Conservation (phyloP, 176 grass and related monocot species). For the Phyllostachys edulis region DNA sequence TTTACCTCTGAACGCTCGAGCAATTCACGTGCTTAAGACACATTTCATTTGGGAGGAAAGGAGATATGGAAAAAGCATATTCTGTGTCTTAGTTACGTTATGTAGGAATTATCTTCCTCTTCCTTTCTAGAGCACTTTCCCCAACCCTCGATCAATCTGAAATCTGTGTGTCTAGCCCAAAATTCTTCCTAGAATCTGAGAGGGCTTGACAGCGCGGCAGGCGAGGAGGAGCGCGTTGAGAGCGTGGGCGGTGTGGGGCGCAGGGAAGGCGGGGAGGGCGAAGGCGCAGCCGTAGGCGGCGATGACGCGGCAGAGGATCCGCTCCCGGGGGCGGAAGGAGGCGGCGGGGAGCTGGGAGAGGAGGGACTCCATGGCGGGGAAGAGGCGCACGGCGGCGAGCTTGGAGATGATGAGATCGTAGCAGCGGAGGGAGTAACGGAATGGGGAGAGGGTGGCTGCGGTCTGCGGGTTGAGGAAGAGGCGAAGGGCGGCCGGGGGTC, state of each 20-base stretch:
- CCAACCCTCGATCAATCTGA: no score
- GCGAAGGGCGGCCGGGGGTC: conserved; percentile 41
- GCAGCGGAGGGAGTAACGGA: conserved; percentile 42
- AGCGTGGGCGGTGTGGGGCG: conserved; percentile 45
- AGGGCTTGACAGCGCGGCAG: no score
- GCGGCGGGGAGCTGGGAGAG: conserved; percentile 32
- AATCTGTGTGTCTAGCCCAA: no score
- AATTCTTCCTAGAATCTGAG: no score
- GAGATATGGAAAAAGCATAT: no score
- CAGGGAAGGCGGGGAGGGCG: conserved; percentile 45
- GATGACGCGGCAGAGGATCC: conserved; percentile 50
- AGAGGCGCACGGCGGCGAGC: conserved; percentile 51
- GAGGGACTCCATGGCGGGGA: conserved; percentile 48
- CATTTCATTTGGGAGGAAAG: no score
- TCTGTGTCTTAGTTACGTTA: no score
- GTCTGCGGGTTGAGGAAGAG: conserved; percentile 44
- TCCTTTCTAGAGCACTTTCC: no score
- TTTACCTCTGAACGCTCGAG: no score
- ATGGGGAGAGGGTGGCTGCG: neutral
- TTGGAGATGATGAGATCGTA: conserved; percentile 57
- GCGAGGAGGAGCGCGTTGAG: conserved; percentile 56
- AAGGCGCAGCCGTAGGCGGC: conserved; percentile 40
- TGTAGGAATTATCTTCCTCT: no score
- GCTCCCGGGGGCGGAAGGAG: conserved; percentile 16
- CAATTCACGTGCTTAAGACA: no score